These are phyloP conservation scores for Saccharomycopsis javanensis DNA, from an alignment of 805 yeast genomes.

Conservation along the genomic window DNA sequence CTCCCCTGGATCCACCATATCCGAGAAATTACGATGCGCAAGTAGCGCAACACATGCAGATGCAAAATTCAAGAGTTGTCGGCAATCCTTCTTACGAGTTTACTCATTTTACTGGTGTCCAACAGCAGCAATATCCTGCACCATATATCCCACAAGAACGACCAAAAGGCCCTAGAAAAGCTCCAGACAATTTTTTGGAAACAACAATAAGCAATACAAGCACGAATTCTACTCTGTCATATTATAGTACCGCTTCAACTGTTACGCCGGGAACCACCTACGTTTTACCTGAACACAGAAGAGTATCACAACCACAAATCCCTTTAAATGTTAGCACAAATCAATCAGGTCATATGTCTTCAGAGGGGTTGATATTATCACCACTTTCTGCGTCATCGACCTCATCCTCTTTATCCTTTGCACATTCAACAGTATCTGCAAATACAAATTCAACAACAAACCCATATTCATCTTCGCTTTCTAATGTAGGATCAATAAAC, in stretches of 20 bases:
- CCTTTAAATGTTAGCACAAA: not conserved
- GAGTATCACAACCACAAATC: not conserved
- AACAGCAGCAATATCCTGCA: not conserved
- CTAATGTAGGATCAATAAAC: not conserved
- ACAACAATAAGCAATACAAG: not conserved
- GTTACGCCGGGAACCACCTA: not conserved
- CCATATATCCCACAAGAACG: not conserved
- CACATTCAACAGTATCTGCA: not conserved
- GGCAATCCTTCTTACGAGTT: not conserved
- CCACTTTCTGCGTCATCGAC: not conserved
- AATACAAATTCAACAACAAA: not conserved
- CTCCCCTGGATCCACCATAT: not conserved
- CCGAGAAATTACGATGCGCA: slow-evolving; percentile 1
- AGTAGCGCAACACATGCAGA: not conserved
- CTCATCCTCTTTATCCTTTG: not conserved
- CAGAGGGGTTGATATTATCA: not conserved
- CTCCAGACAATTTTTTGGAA: not conserved
- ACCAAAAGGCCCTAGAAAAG: not conserved
- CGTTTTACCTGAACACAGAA: not conserved
- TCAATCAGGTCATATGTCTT: not conserved
- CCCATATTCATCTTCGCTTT: not conserved
- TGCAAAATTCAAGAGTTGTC: not conserved
- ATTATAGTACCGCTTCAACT: not conserved
- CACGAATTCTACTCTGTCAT: not conserved
- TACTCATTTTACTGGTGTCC: not conserved